Conservation (phyloP, 306 rosid species). For the Astragalus membranaceus region DNA sequence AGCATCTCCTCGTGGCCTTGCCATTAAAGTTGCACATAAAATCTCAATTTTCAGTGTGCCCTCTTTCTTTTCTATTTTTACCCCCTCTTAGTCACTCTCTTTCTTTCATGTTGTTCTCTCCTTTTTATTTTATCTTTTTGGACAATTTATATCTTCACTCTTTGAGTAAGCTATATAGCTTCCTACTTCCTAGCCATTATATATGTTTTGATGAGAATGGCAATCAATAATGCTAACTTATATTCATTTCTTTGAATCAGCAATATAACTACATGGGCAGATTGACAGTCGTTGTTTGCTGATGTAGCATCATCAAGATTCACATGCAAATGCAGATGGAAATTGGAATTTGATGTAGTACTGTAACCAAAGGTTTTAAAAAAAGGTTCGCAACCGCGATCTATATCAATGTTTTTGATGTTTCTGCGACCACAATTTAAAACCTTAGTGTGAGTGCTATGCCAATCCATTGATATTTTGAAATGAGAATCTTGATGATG, state of each 20-base stretch:
- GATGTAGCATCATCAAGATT: conserved; percentile 97
- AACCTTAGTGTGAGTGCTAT: not conserved
- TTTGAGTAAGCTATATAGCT: not conserved
- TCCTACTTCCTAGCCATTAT: not conserved
- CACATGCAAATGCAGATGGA: conserved; percentile 52
- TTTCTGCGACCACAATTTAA: no score
- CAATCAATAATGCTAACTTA: not conserved
- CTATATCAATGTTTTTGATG: no score
- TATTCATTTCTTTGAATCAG: not conserved
- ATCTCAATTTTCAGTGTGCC: not conserved
- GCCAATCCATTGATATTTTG: conserved; percentile 18
- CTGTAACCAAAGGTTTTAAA: no score
- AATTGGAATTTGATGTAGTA: no score
- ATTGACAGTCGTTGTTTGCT: conserved; percentile 74
- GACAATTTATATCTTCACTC: not conserved
- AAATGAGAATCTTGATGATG: conserved; percentile 99
- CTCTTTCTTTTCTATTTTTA: not conserved
- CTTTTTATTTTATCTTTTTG: not conserved
- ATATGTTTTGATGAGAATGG: not conserved
- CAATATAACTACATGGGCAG: conserved; percentile 25
- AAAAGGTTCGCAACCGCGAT: no score
- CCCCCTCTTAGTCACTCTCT: not conserved
- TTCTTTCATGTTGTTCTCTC: conserved; percentile 3
- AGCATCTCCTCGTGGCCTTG: conserved; percentile 39
- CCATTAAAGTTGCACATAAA: conserved; percentile 17